Evolutionary conservation across 164 flowering plant genomes (phyloP), one percentile per base, ranked within the genome.

Genomic region (Brasenia schreberi): DNA sequence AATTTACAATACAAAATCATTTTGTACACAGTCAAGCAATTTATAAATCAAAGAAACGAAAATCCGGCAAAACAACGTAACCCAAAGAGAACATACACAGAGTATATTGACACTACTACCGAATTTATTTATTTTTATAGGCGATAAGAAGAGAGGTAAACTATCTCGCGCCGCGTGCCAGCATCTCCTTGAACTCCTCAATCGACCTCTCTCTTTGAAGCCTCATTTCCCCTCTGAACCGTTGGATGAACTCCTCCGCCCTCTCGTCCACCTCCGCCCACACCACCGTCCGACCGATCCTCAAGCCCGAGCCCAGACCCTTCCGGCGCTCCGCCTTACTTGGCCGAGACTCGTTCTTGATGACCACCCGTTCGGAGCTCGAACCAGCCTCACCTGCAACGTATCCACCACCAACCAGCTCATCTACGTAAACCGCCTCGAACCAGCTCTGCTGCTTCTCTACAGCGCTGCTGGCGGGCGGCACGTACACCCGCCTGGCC

Each of bases 231-330:
- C 82, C 84, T 43, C 84, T 69, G 60, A 88, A 85, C 61, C 74
- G 76, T 0, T 77, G 44, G 19, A 90, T 88, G 73, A 90, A 90
- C 66, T 81, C 81, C 69, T 87, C 95, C 0, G 91, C 97, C 74
- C 87, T 82, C 43, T 77, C 82, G 44, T 90, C 86, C 12, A 90
- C 84, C 19, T 81, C 85, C 39, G 39, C 39, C 19, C 71, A 69
- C 42, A 45, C 56, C 56, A 49, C 16, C 10, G 3, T 3, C 56
- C 16, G 56, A 9, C 56, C 12, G 4, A 9, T 4, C 56, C 16
- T 9, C 56, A 9, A 9, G 56, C 14, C 56, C 56, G 56, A 14
- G 12, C 16, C 16, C 56, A 14, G 14, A 49, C 56, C 56, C 56
- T 49, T 14, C 56, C 4, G 10, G 12, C 56, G 10, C 12, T 14